These are phyloP conservation scores for Bimuria novae-zelandiae DNA, from an alignment of 2,329 filamentous ascomycete species.

Conservation along the genomic window DNA sequence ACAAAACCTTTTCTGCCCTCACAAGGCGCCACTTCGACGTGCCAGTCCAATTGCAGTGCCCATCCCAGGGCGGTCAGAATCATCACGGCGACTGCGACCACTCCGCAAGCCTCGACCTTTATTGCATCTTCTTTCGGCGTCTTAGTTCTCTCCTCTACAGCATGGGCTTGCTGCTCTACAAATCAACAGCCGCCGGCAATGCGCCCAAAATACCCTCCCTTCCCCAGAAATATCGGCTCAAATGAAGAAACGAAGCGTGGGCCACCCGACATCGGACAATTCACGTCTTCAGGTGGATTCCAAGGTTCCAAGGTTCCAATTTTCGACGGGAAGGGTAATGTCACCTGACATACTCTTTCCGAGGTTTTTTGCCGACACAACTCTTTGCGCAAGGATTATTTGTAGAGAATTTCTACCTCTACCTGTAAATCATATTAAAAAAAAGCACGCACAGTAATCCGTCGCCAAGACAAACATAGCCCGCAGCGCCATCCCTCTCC, in stretches of 20 bases:
- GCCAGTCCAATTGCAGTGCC: constrained; percentile 25
- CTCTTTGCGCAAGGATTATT: too few species aligned
- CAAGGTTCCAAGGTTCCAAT: neutral
- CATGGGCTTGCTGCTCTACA: neutral
- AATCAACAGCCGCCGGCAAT: neutral
- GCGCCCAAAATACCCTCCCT: neutral
- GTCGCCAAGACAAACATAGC: neutral
- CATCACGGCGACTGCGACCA: constrained; percentile 18
- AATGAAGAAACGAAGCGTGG: too few species aligned
- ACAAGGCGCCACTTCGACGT: constrained; percentile 15
- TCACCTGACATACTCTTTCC: too few species aligned
- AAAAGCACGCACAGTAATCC: too few species aligned
- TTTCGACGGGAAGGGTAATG: too few species aligned
- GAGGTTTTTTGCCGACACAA: too few species aligned
- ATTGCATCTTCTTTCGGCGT: constrained; percentile 1
- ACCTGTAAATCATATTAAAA: too few species aligned
- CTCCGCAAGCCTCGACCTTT: neutral
- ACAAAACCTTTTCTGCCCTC: constrained; percentile 35
- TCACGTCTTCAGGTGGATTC: too few species aligned
- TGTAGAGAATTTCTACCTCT: too few species aligned
- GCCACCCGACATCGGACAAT: too few species aligned
- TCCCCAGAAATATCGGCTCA: too few species aligned
- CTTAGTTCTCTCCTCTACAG: neutral
- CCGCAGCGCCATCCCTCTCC: neutral
- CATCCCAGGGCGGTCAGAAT: constrained; percentile 20